These are phyloP conservation scores for Cyclotella choctawhatcheeana DNA, from an alignment of 108 stramenopile species.

Conservation along the genomic window DNA sequence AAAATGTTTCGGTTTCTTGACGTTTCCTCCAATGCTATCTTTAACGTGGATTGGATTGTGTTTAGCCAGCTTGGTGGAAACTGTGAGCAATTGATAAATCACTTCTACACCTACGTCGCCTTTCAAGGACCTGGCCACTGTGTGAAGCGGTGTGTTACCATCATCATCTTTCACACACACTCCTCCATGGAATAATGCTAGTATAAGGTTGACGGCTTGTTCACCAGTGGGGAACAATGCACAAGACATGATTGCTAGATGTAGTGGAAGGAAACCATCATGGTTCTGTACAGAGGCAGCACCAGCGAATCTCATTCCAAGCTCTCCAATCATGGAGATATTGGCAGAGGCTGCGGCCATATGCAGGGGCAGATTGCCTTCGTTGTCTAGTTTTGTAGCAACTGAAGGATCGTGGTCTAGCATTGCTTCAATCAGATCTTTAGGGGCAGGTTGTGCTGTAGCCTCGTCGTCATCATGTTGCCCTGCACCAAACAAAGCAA, in stretches of 20 bases:
- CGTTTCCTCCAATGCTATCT: slow-evolving; percentile 11
- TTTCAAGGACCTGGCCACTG: slow-evolving; percentile 63
- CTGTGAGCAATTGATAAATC: slow-evolving; percentile 70
- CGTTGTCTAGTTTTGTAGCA: slow-evolving; percentile 82
- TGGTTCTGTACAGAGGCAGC: slow-evolving; percentile 90
- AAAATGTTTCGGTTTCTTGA: slow-evolving; percentile 43
- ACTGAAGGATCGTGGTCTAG: slow-evolving; percentile 71
- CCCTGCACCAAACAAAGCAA: slow-evolving; percentile 74
- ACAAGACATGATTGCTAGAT: slow-evolving; percentile 71
- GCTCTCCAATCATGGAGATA: slow-evolving; percentile 72
- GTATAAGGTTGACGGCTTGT: slow-evolving; percentile 41
- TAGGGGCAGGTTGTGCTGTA: slow-evolving; percentile 48
- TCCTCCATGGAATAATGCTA: slow-evolving; percentile 72
- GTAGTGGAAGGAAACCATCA: slow-evolving; percentile 83
- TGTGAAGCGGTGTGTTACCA: slow-evolving; percentile 85
- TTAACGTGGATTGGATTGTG: slow-evolving; percentile 19
- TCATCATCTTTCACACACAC: slow-evolving; percentile 79
- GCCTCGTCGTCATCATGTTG: slow-evolving; percentile 25
- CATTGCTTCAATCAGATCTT: slow-evolving; percentile 58
- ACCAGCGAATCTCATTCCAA: slow-evolving; percentile 72
- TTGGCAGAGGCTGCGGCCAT: slow-evolving; percentile 82
- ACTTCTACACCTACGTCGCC: slow-evolving; percentile 71
- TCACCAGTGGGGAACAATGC: slow-evolving; percentile 41
- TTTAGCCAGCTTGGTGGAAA: slow-evolving; percentile 59
- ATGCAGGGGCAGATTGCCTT: slow-evolving; percentile 88